These are phyloP conservation scores for Castanea sativa DNA, from an alignment of 306 rosid genomes.

Conservation along the genomic window DNA sequence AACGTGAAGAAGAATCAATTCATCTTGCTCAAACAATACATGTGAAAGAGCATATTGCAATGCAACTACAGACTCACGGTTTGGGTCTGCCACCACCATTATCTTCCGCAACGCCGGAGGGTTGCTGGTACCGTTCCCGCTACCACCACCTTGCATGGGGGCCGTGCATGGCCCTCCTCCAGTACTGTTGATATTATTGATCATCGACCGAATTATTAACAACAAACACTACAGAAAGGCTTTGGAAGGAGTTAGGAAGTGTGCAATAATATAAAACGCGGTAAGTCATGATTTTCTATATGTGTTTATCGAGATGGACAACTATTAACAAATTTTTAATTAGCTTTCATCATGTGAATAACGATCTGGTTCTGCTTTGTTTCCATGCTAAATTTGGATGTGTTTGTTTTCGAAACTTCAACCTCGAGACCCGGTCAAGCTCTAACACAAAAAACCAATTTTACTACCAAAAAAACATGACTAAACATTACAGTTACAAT, in stretches of 20 bases:
- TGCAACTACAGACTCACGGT: slow-evolving; percentile 68
- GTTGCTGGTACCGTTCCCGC: no score
- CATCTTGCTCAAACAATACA: slow-evolving; percentile 59
- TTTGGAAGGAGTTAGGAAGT: neutral
- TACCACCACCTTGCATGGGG: slow-evolving; percentile 36
- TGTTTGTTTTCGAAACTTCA: neutral
- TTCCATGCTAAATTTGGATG: slow-evolving; percentile 29
- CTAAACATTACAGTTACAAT: no score
- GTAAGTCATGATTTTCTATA: no score
- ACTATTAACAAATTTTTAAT: slow-evolving; percentile 28
- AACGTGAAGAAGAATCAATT: slow-evolving; percentile 64
- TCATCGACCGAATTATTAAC: neutral
- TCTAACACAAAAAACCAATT: neutral
- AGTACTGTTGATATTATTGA: neutral
- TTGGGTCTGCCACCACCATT: slow-evolving; percentile 76
- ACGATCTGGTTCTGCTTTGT: slow-evolving; percentile 13
- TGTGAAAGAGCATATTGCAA: slow-evolving; percentile 66
- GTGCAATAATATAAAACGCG: no score
- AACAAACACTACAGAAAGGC: neutral
- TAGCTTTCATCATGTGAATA: slow-evolving; percentile 23
- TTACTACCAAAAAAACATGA: no score
- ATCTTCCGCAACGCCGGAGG: slow-evolving; percentile 34
- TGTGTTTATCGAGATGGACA: slow-evolving; percentile 4
- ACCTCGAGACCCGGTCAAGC: slow-evolving; percentile 48
- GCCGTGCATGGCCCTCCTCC: neutral